Percentiles rank a stretch among this genome's conserved stretches.
phyloP scores from a whole-genome alignment of 768 basidiomycete genomes.

The Boletus fagicola region DNA sequence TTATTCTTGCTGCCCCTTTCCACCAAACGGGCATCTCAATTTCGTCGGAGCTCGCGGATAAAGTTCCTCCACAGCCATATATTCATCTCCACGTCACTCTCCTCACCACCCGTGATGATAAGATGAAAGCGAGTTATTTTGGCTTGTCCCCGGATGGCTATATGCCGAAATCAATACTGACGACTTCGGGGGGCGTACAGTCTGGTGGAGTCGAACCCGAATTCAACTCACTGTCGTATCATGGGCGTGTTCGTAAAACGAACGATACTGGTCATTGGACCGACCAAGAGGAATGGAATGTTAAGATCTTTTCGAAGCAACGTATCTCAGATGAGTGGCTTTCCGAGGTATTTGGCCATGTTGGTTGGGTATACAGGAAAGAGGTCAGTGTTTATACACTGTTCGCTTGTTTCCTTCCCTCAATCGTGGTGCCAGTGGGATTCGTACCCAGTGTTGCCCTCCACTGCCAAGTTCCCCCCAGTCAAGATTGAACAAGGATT shows the following conservation, averaged over 20 bases:
- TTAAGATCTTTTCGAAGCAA: slow-evolving; percentile 84
- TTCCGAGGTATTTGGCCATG: slow-evolving; percentile 59
- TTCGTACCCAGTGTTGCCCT: slow-evolving; percentile 71
- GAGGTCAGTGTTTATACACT: slow-evolving; percentile 44
- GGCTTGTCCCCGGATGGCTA: slow-evolving; percentile 42
- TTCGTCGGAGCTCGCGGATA: slow-evolving; percentile 44
- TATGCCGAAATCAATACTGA: slow-evolving; percentile 67
- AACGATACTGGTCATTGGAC: slow-evolving; percentile 23
- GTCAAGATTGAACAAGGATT: slow-evolving; percentile 74
- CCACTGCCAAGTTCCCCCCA: slow-evolving; percentile 68
- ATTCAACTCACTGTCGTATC: slow-evolving; percentile 87
- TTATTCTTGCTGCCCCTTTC: slow-evolving; percentile 88
- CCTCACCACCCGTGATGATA: slow-evolving; percentile 70
- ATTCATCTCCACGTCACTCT: slow-evolving; percentile 87
- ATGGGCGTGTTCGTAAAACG: slow-evolving; percentile 46
- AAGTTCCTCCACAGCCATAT: slow-evolving; percentile 71
- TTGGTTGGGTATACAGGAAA: slow-evolving; percentile 82
- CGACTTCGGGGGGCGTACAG: slow-evolving; percentile 61
- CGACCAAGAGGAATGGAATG: slow-evolving; percentile 53
- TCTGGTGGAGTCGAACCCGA: slow-evolving; percentile 61
- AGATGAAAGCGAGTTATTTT: slow-evolving; percentile 68
- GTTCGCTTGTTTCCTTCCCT: slow-evolving; percentile 4
- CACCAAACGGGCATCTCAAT: slow-evolving; percentile 62
- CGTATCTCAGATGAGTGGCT: slow-evolving; percentile 70
- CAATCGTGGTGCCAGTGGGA: slow-evolving; percentile 57